Evolutionary conservation across 106 monocot genomes (phyloP), one percentile per base, ranked within the genome.

Genomic region (Apostasia shenzhenica): DNA sequence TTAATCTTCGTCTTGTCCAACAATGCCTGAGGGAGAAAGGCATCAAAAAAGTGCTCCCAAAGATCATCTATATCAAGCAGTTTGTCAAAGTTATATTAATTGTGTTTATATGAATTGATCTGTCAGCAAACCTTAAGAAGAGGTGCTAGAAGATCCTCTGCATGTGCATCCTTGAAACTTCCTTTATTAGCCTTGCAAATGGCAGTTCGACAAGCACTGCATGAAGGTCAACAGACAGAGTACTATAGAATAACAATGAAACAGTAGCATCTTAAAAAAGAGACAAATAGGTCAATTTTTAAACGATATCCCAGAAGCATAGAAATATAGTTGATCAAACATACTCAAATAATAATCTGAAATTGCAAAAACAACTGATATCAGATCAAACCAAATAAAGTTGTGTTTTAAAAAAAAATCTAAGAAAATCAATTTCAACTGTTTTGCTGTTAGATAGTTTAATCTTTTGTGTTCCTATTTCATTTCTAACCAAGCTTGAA

Each of bases 171-270:
- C 84, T 90, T 94, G 71, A 94, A 94, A 45, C 82, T 80, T 37
- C 90, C 94, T 72, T 82, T 75, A 53, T 79, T 94, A 48, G 90
- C 65, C 78, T 90, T 94, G 71, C 94, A 90, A 66, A 82, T 90
- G 48, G 94, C 82, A 76, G 94, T 94, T 63, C 94, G 79, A 63
- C 67, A 90, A 70, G 94, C 94, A 69, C 90, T 94, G 81, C 44
- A 59, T 48, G 14, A 37, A 65, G 26, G 43, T 12, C 12, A 49
- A 49, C 7, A 65, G 14, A 37, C 48, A 6, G 26, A 39, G 48
- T 5, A 2, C 37, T 14, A 48, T 14, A 65, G 48, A 37, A 65
- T 63, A 42, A 44, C 44, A 12, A 63, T n/a, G 45, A 46, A 13
- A n/a, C 12, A 45, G 1, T n/a, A 2, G 11, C 2, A 46, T 46